Base-by-base conservation (phyloP, 805 yeast species). In the Groenewaldozyma salmanticensis region DNA sequence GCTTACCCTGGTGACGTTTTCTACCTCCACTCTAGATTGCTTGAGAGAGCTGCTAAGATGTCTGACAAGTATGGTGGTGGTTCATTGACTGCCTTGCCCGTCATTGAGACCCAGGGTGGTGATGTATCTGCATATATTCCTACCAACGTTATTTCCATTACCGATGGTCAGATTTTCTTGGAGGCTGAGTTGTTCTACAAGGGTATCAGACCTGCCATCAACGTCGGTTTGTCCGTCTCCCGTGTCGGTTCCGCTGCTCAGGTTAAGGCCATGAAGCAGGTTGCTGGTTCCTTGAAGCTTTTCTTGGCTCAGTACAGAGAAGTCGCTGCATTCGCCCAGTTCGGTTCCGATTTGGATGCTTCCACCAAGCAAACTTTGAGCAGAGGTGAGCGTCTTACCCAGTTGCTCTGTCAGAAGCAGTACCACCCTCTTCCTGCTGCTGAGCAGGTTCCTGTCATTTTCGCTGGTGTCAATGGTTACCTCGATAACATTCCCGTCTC, bases 241-340 rank as follows among this genome's bases (percentile, higher is more conserved):
- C 95, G 98, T 79, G 98, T 92, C 75, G 98, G 98, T 75, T 90
- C 97, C 54, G 98, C 98, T 64, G 98, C 98, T 64, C 98, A 92
- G 79, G 97, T 92, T 62, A 92, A 92, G 81, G 98, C 98, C 72
- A 86, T 92, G 94, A 92, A 92, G 76, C 97, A 92, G 79, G 97
- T 92, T 72, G 98, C 98, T 59, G 99, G 98, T 82, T 92, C 98
- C 59, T 83, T 92, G 75, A 92, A 92, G 74, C 85, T 92, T 71
- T 92, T 87, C 96, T 84, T 92, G 79, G 99, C 99, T 62, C 99
- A 92, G 79, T 92, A 92, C 84, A 88, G 99, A 86, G 99, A 92
- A 81, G 98, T 92, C 62, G 98, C 98, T 68, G 98, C 99, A 63
- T 92, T 92, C 72, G 98, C 99, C 62, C 99, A 92, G 79, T 92